These are phyloP conservation scores for Agaricus blazei DNA, from an alignment of 768 basidiomycete genomes.

Conservation along the genomic window DNA sequence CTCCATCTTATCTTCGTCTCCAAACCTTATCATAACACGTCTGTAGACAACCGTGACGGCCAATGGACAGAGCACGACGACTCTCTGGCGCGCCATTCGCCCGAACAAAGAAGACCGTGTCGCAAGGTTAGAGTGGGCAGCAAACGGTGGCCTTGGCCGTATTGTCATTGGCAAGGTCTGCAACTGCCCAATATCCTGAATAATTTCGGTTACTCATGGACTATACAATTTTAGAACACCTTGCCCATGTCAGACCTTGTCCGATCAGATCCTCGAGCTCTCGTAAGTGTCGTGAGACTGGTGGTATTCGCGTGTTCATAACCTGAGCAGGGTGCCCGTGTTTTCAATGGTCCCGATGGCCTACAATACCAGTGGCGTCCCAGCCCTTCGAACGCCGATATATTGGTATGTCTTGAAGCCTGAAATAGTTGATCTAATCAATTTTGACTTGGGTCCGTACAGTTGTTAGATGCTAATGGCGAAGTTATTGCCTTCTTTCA, in stretches of 20 bases:
- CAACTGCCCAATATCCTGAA: slow-evolving; percentile 12
- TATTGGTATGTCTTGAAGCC: slow-evolving; percentile 43
- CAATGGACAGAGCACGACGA: slow-evolving; percentile 69
- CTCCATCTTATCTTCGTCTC: slow-evolving; percentile 7
- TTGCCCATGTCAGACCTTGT: slow-evolving; percentile 82
- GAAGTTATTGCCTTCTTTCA: slow-evolving; percentile 77
- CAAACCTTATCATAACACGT: slow-evolving; percentile 18
- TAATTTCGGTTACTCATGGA: slow-evolving; percentile 20
- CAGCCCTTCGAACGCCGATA: slow-evolving; percentile 49
- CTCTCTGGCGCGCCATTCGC: slow-evolving; percentile 76
- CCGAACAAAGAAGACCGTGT: slow-evolving; percentile 84
- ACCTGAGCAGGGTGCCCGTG: slow-evolving; percentile 47
- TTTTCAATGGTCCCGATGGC: slow-evolving; percentile 82
- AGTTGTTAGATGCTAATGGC: slow-evolving; percentile 72
- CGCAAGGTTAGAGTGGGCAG: slow-evolving; percentile 84
- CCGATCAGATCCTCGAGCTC: slow-evolving; percentile 56
- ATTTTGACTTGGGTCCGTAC: slow-evolving; percentile 17
- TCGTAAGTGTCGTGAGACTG: slow-evolving; percentile 37
- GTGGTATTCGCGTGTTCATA: slow-evolving; percentile 8
- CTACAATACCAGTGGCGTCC: slow-evolving; percentile 77
- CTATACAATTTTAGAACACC: slow-evolving; percentile 47
- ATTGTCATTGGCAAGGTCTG: slow-evolving; percentile 80
- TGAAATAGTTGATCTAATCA: slow-evolving; percentile 13
- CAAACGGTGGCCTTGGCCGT: slow-evolving; percentile 78
- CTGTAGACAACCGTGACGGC: slow-evolving; percentile 59